phyloP scores from a whole-genome alignment of 2,329 filamentous ascomycete genomes.

The Colletotrichum gigasporum region DNA sequence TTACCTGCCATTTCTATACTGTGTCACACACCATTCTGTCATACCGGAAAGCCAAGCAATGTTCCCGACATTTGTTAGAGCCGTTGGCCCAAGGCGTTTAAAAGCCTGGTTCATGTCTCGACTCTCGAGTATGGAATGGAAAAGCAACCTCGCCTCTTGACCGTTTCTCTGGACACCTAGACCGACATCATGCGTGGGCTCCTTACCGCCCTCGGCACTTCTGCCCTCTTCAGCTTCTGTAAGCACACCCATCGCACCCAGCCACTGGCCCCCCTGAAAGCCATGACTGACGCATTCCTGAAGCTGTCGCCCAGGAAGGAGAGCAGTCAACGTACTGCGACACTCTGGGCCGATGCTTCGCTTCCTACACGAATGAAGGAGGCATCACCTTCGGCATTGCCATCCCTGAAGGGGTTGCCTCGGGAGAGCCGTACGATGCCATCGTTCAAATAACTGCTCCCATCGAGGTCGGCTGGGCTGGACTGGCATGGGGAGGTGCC shows the following conservation, averaged over 20 bases:
- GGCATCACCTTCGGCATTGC: conserved; percentile 45
- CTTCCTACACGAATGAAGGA: conserved; percentile 37
- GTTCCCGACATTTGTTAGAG: neutral
- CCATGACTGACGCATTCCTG: neutral
- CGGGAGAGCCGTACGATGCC: conserved; percentile 45
- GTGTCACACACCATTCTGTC: neutral
- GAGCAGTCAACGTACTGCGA: conserved; percentile 34
- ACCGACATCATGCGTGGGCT: conserved; percentile 28
- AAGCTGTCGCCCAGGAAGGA: conserved; percentile 14
- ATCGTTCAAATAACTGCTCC: conserved; percentile 54
- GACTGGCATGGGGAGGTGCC: conserved; percentile 53
- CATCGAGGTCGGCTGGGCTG: conserved; percentile 51
- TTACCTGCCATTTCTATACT: neutral
- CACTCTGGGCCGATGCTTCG: conserved; percentile 34
- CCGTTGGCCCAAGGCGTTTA: neutral
- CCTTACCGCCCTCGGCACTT: neutral
- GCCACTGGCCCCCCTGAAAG: too few species aligned
- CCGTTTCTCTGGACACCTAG: neutral
- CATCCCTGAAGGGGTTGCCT: conserved; percentile 43
- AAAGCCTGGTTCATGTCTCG: neutral
- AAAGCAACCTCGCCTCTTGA: too few species aligned
- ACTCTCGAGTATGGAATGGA: too few species aligned
- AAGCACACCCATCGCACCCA: neutral
- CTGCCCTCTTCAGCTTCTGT: conserved; percentile 29
- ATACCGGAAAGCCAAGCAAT: neutral